These are phyloP conservation scores for Mallotus japonicus DNA, from an alignment of 441 rosid species.

Conservation along the genomic window DNA sequence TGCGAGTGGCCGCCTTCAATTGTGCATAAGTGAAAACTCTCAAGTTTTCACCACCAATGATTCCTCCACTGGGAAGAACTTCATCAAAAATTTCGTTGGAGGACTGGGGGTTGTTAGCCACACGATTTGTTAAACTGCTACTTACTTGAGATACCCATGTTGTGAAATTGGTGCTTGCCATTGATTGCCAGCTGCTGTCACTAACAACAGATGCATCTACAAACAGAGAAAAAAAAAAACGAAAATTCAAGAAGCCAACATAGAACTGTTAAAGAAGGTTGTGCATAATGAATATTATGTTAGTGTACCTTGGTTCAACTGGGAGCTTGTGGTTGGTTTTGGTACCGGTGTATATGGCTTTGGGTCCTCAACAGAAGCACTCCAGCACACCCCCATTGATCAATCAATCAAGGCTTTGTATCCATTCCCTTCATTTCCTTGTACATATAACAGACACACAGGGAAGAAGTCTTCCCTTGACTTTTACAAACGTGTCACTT, in stretches of 20 bases:
- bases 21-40: constrained; percentile 58
- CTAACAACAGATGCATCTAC: constrained; percentile 21
- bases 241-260: not conserved
- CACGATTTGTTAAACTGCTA: not conserved
- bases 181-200: constrained; percentile 48
- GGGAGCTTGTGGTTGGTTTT: not conserved
- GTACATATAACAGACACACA: not conserved
- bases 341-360: not conserved
- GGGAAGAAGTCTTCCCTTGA: not conserved
- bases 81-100: constrained; percentile 28
- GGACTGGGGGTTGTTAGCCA: not conserved
- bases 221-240: not conserved
- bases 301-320: not conserved
- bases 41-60: constrained; percentile 45
- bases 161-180: constrained; percentile 28
- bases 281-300: not conserved
- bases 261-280: not conserved
- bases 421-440: not conserved
- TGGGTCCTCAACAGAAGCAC: not conserved
- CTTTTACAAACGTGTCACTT: too few species aligned
- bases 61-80: constrained; percentile 42
- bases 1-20: constrained; percentile 56
- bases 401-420: not conserved
- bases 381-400: constrained; percentile 6
- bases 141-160: constrained; percentile 14